Conservation (phyloP, 164 flowering plant species). For the Macadamia integrifolia region DNA sequence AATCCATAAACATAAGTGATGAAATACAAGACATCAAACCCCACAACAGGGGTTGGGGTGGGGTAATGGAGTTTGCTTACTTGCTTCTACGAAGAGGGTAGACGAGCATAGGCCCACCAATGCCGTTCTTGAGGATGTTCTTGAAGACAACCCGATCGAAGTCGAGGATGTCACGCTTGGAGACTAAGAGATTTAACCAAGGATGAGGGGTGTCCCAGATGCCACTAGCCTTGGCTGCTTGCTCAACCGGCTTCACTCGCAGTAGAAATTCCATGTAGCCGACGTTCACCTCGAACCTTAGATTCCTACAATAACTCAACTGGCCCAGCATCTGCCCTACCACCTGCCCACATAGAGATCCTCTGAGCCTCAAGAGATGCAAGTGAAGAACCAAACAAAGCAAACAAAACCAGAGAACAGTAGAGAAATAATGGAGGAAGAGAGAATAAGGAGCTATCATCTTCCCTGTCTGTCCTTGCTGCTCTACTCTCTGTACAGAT, state of each 20-base stretch:
- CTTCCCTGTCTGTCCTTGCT: too few relatives aligned
- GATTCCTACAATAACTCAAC: slow-evolving; percentile 33
- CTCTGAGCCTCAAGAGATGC: too few relatives aligned
- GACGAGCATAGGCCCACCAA: slow-evolving; percentile 85
- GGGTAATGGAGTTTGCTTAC: slow-evolving; percentile 29
- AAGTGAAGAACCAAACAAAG: too few relatives aligned
- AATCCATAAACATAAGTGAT: too few relatives aligned
- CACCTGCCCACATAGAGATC: slow-evolving; percentile 22
- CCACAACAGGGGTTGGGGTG: too few relatives aligned
- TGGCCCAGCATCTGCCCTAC: slow-evolving; percentile 38
- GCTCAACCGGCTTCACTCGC: slow-evolving; percentile 59
- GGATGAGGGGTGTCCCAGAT: slow-evolving; percentile 89
- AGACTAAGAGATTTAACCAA: slow-evolving; percentile 77
- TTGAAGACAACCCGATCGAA: slow-evolving; percentile 66
- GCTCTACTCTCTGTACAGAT: too few relatives aligned
- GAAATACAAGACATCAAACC: too few relatives aligned
- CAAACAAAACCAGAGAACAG: not conserved
- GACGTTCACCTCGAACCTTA: slow-evolving; percentile 49
- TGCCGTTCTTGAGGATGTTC: slow-evolving; percentile 48
- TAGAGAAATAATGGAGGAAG: not conserved
- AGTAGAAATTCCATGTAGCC: slow-evolving; percentile 59
- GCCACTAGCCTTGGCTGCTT: slow-evolving; percentile 49
- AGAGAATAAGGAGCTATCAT: too few relatives aligned
- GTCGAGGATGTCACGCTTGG: slow-evolving; percentile 45
- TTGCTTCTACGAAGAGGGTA: slow-evolving; percentile 71